Conservation (phyloP, 768 basidiomycete species). For the Hericium rajendrae region DNA sequence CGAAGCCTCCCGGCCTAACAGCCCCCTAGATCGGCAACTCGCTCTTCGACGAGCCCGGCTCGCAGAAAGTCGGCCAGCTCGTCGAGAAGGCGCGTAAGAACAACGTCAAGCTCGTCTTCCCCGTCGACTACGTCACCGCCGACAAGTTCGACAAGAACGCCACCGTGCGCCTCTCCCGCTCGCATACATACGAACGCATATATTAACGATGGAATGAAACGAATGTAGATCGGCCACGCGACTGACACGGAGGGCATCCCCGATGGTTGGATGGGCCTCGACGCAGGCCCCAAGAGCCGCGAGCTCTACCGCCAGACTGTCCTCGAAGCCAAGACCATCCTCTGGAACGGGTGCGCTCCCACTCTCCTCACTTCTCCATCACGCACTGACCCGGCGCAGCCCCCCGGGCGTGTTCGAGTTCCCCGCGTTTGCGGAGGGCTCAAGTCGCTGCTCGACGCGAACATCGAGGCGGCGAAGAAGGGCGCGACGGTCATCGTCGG, state of each 20-base stretch:
- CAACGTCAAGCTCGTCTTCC: slow-evolving; percentile 91
- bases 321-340: slow-evolving; percentile 83
- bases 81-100: slow-evolving; percentile 90
- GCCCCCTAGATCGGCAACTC: slow-evolving; percentile 78
- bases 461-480: slow-evolving; percentile 74
- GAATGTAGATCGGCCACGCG: slow-evolving; percentile 53
- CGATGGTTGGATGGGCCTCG: slow-evolving; percentile 91
- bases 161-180: slow-evolving; percentile 33
- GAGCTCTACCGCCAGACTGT: slow-evolving; percentile 76
- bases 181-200: too few relatives aligned
- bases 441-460: slow-evolving; percentile 71
- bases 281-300: slow-evolving; percentile 78
- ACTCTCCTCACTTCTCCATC: background rate
- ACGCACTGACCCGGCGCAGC: slow-evolving; percentile 33
- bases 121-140: slow-evolving; percentile 87
- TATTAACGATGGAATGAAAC: background rate
- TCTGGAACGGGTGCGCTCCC: slow-evolving; percentile 79
- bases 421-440: slow-evolving; percentile 81
- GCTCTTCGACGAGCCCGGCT: slow-evolving; percentile 83
- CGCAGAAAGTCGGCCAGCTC: slow-evolving; percentile 74
- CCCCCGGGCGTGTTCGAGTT: slow-evolving; percentile 98
- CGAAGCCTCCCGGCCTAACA: slow-evolving; percentile 2
- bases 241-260: slow-evolving; percentile 86
- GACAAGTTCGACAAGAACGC: slow-evolving; percentile 96
- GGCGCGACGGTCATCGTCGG: slow-evolving; percentile 93